Evolutionary conservation across 1,284 basidiomycete genomes (phyloP).

Genomic region (Lentinus polychrous): DNA sequence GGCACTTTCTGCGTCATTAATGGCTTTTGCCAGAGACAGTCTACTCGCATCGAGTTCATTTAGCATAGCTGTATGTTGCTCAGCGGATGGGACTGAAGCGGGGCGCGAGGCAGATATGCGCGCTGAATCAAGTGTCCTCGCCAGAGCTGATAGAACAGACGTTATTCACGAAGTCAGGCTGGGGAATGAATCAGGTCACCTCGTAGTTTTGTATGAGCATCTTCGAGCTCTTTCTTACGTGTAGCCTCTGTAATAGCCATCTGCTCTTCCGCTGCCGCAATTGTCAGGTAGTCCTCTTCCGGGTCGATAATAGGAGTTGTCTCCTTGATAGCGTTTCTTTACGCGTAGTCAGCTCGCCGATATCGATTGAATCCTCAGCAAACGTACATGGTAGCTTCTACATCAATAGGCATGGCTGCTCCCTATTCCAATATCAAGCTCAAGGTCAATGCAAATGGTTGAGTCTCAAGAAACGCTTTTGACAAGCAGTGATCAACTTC

Average conservation of each 20-base stretch:
- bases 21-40: slow-evolving; percentile 64
- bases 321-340: slow-evolving; percentile 61
- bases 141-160: slow-evolving; percentile 38
- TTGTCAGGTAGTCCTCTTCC: slow-evolving; percentile 67
- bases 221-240: slow-evolving; percentile 58
- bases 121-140: slow-evolving; percentile 59
- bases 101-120: slow-evolving; percentile 66
- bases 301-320: slow-evolving; percentile 60
- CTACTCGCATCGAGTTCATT: slow-evolving; percentile 59
- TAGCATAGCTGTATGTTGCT: slow-evolving; percentile 50
- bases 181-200: slow-evolving; percentile 28
- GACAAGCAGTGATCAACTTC: no score
- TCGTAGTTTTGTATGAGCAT: slow-evolving; percentile 54
- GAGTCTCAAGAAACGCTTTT: no score
- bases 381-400: not conserved
- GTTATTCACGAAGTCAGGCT: not conserved
- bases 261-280: slow-evolving; percentile 62
- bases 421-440: no score
- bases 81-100: slow-evolving; percentile 55
- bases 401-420: not conserved
- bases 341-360: not conserved
- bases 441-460: no score
- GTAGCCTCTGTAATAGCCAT: slow-evolving; percentile 47
- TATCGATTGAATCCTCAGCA: not conserved
- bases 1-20: slow-evolving; percentile 62